Evolutionary conservation across 306 rosid species (phyloP), one percentile per base, ranked within the genome.

Genomic region (Vachellia pachyceras): DNA sequence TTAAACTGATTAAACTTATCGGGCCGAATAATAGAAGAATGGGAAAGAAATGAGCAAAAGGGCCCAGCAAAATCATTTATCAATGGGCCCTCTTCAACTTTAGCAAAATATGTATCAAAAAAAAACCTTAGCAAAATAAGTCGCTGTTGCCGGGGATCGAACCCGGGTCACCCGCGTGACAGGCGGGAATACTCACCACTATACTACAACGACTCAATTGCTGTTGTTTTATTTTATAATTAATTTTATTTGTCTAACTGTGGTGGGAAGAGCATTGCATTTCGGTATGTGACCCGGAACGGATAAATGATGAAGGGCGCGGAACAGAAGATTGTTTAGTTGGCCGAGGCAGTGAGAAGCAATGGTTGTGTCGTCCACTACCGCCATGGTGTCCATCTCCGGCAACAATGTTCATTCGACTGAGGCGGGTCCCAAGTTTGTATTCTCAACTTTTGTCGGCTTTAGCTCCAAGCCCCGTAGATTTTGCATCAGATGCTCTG

Each of bases 351-450:
- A 18, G 35, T 39, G 54, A 68, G 65, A 75, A 74, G 70, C 82
- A 79, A 93, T 93, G 97, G 94, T 92, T 50, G 77, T 91, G 55
- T 86, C 92, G 1, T 77, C 95, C 68, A 67, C 92, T 85, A 75
- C 91, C 13, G 77, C 89, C 47, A 77, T 88, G 37, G 18, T 83
- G 58, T 86, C 80, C 87, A 84, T 90, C 65, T 63, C 86, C 46
- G 73, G 75, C 35, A 88, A 89, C 29, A 83, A 61, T 55, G 73
- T 80, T 79, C 82, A 69, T 36, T 6, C 72, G 10, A 36, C 78
- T 58, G 86, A 61, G 39, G 5, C 86, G 17, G 33, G 33, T 29
- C 69, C 88, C 1, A 84, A 76, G 58, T 29, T 82, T 14, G 80
- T 75, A 72, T 76, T 66, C 68, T 74, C 85, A 65, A 80, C 61